Conservation (phyloP, 495 filamentous ascomycete species). For the Talaromyces thailandensis region DNA sequence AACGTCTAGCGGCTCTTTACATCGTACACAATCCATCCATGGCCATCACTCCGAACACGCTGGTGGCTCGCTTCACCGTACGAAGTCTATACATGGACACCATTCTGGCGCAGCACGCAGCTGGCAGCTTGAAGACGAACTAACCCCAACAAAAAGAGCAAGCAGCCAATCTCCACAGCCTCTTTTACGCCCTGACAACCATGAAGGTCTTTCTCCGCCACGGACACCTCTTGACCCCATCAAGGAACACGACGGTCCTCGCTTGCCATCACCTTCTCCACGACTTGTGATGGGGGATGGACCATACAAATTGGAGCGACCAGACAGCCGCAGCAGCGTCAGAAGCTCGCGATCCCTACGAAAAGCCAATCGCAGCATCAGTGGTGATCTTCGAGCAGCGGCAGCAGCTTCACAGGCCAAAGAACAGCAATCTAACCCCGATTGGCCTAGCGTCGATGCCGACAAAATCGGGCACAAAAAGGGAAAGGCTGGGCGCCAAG, state of each 20-base stretch:
- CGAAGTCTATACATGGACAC: conserved; percentile 29
- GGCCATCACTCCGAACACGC: conserved; percentile 7
- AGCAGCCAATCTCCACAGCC: conserved; percentile 7
- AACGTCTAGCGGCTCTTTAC: conserved; percentile 9
- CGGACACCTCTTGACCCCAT: conserved; percentile 32
- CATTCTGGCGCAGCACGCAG: conserved; percentile 20
- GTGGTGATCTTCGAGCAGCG: conserved; percentile 68
- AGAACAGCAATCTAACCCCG: not conserved
- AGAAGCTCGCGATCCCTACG: conserved; percentile 55
- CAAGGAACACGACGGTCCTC: conserved; percentile 25
- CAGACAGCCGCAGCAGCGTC: conserved; percentile 27
- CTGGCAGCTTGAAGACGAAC: conserved; percentile 26
- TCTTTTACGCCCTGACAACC: not conserved
- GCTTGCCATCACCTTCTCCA: conserved; percentile 13
- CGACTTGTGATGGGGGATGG: conserved; percentile 34
- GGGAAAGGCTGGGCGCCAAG: not conserved
- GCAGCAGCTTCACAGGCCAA: conserved; percentile 33
- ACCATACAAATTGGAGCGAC: conserved; percentile 29
- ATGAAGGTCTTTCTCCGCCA: conserved; percentile 19
- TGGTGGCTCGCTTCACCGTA: conserved; percentile 17
- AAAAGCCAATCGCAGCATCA: conserved; percentile 61
- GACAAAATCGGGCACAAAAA: not conserved
- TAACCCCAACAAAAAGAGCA: conserved; percentile 11
- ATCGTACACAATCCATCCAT: conserved; percentile 25
- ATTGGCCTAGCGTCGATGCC: not conserved